Conservation (phyloP, 805 yeast genomes). For the Cyberlindnera bimundalis region DNA sequence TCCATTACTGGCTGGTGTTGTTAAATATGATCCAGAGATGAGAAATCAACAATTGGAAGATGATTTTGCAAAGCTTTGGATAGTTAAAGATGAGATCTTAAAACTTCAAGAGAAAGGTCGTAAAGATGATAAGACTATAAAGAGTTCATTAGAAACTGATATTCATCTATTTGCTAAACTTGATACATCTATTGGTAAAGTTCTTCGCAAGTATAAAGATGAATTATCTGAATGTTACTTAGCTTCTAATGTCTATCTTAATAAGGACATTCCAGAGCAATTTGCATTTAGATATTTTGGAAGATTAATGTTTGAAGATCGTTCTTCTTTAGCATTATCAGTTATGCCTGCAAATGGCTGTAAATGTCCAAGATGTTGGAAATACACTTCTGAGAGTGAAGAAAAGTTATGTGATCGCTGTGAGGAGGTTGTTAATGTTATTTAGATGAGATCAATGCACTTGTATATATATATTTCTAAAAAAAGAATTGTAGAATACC, state of each 20-base stretch:
- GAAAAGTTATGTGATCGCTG: slow-evolving; percentile 69
- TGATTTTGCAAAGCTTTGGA: slow-evolving; percentile 43
- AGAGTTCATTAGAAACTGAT: slow-evolving; percentile 58
- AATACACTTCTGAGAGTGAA: slow-evolving; percentile 49
- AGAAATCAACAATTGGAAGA: slow-evolving; percentile 34
- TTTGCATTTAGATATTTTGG: slow-evolving; percentile 29
- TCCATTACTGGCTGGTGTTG: slow-evolving; percentile 21
- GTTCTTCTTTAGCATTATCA: slow-evolving; percentile 29
- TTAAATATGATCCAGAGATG: slow-evolving; percentile 26
- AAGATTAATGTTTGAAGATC: slow-evolving; percentile 29
- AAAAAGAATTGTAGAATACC: too few relatives aligned
- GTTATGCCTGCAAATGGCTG: slow-evolving; percentile 44
- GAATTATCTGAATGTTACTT: slow-evolving; percentile 57
- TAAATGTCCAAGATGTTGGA: slow-evolving; percentile 97
- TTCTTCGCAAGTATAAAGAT: slow-evolving; percentile 25
- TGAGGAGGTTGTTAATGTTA: slow-evolving; percentile 37
- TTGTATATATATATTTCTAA: too few relatives aligned
- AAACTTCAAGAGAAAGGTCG: slow-evolving; percentile 56
- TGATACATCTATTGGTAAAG: slow-evolving; percentile 10
- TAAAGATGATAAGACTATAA: slow-evolving; percentile 40
- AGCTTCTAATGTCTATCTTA: slow-evolving; percentile 54
- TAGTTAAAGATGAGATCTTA: slow-evolving; percentile 47
- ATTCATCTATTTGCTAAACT: slow-evolving; percentile 35
- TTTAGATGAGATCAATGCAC: neutral
- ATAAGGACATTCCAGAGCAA: slow-evolving; percentile 17